Percentiles rank a stretch among this genome's conserved stretches.
These are phyloP conservation scores for Podosphaera fusca DNA, from an alignment of 2,329 filamentous ascomycete species.

Conservation along the genomic window DNA sequence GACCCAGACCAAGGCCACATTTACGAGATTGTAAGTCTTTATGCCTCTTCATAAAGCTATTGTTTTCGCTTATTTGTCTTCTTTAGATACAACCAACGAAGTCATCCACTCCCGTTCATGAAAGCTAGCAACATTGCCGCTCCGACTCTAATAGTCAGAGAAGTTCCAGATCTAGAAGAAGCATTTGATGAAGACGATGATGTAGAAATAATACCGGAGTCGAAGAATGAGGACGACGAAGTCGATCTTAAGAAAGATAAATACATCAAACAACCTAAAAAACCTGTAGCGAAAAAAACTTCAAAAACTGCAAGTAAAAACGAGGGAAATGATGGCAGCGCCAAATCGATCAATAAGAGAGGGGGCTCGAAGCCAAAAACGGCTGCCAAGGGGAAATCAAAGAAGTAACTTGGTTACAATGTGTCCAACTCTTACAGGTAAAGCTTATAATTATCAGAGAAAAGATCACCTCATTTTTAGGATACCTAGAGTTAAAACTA, in stretches of 20 bases:
- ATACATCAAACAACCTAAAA: conserved; percentile 72
- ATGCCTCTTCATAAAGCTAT: background rate
- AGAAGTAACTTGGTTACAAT: background rate
- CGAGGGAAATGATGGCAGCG: conserved; percentile 7
- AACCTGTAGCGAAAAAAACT: conserved; percentile 27
- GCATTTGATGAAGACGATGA: conserved; percentile 80
- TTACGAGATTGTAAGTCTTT: conserved; percentile 57
- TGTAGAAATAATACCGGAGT: conserved; percentile 24
- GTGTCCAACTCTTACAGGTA: too few relatives aligned
- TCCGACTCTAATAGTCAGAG: conserved; percentile 45
- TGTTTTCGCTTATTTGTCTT: background rate
- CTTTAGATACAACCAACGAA: conserved; percentile 56
- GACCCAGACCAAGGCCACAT: conserved; percentile 63
- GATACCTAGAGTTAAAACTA: too few relatives aligned
- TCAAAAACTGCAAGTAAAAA: conserved; percentile 16
- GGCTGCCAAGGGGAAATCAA: background rate
- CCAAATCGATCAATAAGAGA: conserved; percentile 4
- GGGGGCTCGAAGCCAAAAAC: background rate
- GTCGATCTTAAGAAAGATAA: conserved; percentile 86
- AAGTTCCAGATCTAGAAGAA: conserved; percentile 84
- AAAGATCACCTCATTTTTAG: too few relatives aligned
- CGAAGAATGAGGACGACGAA: conserved; percentile 32
- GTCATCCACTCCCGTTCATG: conserved; percentile 87
- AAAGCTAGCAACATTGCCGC: conserved; percentile 60
- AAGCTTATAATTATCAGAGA: too few relatives aligned